Conservation (phyloP, 805 yeast genomes). For the Kluyveromyces dobzhanskii region DNA sequence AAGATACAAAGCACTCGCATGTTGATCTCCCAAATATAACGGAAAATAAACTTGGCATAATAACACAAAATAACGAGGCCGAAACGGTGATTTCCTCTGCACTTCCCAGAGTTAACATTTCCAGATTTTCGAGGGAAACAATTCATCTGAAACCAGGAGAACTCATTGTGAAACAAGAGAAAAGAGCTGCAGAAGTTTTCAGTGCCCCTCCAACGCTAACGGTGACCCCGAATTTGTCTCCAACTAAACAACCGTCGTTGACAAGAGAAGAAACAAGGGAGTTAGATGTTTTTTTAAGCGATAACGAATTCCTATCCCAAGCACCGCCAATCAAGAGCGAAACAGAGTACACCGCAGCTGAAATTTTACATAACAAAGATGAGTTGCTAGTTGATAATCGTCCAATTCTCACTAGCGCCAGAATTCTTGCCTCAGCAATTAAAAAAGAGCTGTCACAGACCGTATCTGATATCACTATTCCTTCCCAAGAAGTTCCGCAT, state of each 20-base stretch:
- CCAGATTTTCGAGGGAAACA: background rate
- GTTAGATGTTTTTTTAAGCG: background rate
- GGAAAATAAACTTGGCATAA: background rate
- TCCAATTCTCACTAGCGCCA: conserved; percentile 26
- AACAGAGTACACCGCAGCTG: conserved; percentile 27
- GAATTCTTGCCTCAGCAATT: conserved; percentile 22
- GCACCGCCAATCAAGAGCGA: background rate
- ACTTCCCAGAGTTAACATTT: conserved; percentile 1
- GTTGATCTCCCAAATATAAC: background rate
- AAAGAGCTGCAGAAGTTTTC: background rate
- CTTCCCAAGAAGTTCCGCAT: background rate
- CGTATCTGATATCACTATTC: background rate
- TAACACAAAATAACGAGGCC: background rate
- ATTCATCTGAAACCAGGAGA: background rate
- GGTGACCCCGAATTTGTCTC: background rate
- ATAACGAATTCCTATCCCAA: conserved; percentile 1
- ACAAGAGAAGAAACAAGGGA: conserved; percentile 2
- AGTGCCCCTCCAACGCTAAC: background rate
- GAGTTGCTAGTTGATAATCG: conserved; percentile 22
- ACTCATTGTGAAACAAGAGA: background rate
- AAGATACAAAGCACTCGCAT: background rate
- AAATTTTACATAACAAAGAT: conserved; percentile 25
- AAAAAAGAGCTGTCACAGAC: conserved; percentile 4
- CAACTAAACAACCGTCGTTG: background rate
- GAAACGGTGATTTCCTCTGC: background rate